Percentiles rank a stretch among this genome's conserved stretches.
Evolutionary conservation across 306 rosid genomes (phyloP).

Genomic region (Dalbergia oliveri): DNA sequence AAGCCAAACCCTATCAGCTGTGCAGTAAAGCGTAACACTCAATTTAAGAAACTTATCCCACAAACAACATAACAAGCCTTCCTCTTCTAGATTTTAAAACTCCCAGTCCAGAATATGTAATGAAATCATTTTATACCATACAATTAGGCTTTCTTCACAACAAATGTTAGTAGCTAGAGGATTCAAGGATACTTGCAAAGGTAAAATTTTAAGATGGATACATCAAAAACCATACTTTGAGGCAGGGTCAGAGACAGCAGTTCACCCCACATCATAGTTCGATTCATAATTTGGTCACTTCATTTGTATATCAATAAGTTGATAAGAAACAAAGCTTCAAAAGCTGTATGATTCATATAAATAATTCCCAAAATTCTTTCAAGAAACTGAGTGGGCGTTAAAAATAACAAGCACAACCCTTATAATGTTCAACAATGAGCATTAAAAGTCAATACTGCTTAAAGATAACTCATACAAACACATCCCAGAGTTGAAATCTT

Average conservation of each 20-base stretch:
- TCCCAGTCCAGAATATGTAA: background rate
- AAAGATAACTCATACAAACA: background rate
- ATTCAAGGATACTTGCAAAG: background rate
- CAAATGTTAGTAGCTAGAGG: background rate
- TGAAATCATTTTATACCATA: constrained; percentile 13
- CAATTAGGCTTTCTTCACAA: constrained; percentile 4
- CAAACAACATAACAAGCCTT: background rate
- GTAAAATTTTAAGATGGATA: background rate
- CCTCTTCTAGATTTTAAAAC: constrained; percentile 10
- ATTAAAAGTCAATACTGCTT: background rate
- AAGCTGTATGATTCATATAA: background rate
- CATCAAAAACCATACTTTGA: background rate
- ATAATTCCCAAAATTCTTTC: background rate
- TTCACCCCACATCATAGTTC: background rate
- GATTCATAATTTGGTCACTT: background rate
- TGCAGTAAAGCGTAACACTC: background rate
- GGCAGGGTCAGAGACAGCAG: constrained; percentile 6
- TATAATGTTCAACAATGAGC: constrained; percentile 4
- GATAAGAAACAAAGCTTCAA: background rate
- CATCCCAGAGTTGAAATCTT: constrained; percentile 4
- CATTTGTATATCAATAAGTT: too few species aligned
- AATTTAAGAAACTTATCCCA: background rate
- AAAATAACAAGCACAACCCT: background rate
- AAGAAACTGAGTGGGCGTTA: background rate
- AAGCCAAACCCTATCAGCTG: too few species aligned